Evolutionary conservation across 1,139 yeast species (phyloP), one percentile per base, ranked within the genome.

Genomic region (Kazachstania sp.): DNA sequence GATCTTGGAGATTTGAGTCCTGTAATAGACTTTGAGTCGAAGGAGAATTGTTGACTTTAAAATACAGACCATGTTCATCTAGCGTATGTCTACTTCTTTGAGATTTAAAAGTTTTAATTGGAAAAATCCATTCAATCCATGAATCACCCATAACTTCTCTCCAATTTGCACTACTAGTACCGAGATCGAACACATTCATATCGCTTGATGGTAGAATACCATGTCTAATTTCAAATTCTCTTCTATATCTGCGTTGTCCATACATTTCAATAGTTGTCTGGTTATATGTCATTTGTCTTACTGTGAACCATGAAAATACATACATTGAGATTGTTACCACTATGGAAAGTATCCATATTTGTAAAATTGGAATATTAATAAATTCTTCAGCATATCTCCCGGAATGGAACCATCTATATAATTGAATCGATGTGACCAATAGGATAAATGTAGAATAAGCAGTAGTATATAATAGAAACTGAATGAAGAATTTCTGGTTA

Each of bases 181-280:
- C 97, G 38, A 92, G 60, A 63, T 90, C 87, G 63, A 80, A 92
- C 4, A 86, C 72, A 64, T 92, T 86, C 2, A 82, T 30, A 64
- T 46, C 64, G 64, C 30, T 73, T 57, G 56, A 67, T 68, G 41
- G 71, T 38, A 62, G 57, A 4, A 65, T 55, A 15, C 74, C 72
- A 19, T 74, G 67, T 8, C 72, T 56, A 9, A 70, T 53, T 51
- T 71, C 73, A 48, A 75, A 68, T 41, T 67, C 71, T 28, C 78
- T 71, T 48, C 74, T 68, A 54, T 75, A 76, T 35, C 82, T 69
- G 31, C 73, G 73, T 41, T 73, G 71, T 49, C 83, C 88, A 67
- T 84, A 82, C 45, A 80, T 71, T 65, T 92, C 99, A 28, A 92
- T 75, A 0, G 97, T 92, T 11, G 97, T 88, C 50, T 71, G 70